These are phyloP conservation scores for sweet orange (Citrus sinensis) DNA, from an alignment of 345 rosid genomes.

Conservation along the genomic window DVS_A1.0 CM039168.1:29528501-29529000, in stretches of 20 bases:
- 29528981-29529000: too few species aligned
- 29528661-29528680: constrained; percentile 8
- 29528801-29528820: background rate
- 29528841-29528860: background rate
- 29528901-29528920: too few species aligned
- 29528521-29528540: constrained; percentile 20
- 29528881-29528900: too few species aligned
- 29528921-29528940: too few species aligned
- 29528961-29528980: too few species aligned
- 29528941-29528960: too few species aligned
- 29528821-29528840: background rate
- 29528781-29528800: constrained; percentile 4
- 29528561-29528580: constrained; percentile 16
- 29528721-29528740: constrained; percentile 1
- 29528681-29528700: constrained; percentile 17
- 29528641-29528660: constrained; percentile 26
- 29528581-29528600: constrained; percentile 33
- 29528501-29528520: constrained; percentile 35
- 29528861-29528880: too few species aligned
- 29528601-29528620: constrained; percentile 28
- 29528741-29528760: background rate
- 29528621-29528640: constrained; percentile 37
- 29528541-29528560: constrained; percentile 33
- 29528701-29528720: constrained; percentile 10
- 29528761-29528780: constrained; percentile 7